A percentile compares a stretch with the other conserved stretches of the same genome.
Conservation (phyloP, 768 basidiomycete species). For the Gymnopilus dilepis region DNA sequence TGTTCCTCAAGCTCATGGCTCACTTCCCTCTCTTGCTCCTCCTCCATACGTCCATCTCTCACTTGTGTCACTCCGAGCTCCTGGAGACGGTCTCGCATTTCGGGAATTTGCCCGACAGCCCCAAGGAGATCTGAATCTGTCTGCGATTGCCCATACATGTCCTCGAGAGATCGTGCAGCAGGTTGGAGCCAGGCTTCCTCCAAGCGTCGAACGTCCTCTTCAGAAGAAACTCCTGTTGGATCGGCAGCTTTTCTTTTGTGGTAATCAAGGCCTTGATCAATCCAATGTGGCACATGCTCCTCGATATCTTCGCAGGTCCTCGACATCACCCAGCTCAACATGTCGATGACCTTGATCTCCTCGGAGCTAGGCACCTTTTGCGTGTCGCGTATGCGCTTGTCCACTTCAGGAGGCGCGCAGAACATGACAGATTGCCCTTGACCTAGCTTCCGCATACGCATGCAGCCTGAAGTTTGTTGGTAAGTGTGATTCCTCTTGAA, state of each 20-base stretch:
- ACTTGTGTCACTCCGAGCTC: conserved; percentile 33
- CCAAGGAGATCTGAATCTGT: neutral
- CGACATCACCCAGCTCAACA: conserved; percentile 49
- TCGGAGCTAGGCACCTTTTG: conserved; percentile 13
- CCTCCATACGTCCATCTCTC: conserved; percentile 35
- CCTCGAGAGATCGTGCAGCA: conserved; percentile 41
- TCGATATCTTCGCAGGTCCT: conserved; percentile 50
- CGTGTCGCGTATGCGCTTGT: conserved; percentile 38
- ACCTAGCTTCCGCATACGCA: conserved; percentile 58
- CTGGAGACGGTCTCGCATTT: conserved; percentile 28
- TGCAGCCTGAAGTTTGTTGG: conserved; percentile 45
- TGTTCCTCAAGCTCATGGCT: conserved; percentile 48
- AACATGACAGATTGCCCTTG: conserved; percentile 53
- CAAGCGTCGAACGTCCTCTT: conserved; percentile 16
- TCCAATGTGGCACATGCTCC: conserved; percentile 47
- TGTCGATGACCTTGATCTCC: conserved; percentile 31
- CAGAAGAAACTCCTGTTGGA: conserved; percentile 1
- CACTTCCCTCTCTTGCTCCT: conserved; percentile 59
- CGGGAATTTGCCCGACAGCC: conserved; percentile 11
- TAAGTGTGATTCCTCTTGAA: neutral
- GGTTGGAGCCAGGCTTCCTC: conserved; percentile 41
- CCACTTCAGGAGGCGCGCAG: conserved; percentile 49
- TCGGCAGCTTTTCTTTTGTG: conserved; percentile 30
- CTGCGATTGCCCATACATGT: conserved; percentile 35
- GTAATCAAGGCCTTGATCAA: conserved; percentile 42